A percentile compares a stretch with the other conserved stretches of the same genome.
Conservation (phyloP, 495 filamentous ascomycete species). For the Penicillium bialowiezense region DNA sequence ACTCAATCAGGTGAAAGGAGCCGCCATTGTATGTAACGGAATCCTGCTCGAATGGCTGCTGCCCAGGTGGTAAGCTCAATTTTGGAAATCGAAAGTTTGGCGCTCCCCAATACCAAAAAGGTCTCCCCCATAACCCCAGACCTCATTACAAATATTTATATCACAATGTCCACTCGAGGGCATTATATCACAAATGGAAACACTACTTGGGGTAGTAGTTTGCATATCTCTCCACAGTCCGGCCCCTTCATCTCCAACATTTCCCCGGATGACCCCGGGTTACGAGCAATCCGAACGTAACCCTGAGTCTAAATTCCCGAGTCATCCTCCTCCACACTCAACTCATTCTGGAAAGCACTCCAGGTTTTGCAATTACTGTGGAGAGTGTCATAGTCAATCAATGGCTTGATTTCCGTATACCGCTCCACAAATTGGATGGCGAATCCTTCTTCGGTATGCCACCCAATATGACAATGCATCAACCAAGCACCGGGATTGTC, state of each 20-base stretch:
- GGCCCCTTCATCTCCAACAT: background rate
- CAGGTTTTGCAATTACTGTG: constrained; percentile 11
- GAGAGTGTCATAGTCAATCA: constrained; percentile 10
- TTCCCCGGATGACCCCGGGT: constrained; percentile 1
- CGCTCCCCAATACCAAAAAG: background rate
- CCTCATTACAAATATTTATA: background rate
- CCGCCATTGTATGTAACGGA: background rate
- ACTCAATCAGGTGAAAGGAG: background rate
- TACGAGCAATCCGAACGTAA: background rate
- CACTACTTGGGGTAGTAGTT: background rate
- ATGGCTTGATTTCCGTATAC: constrained; percentile 14
- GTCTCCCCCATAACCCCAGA: background rate
- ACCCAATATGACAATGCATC: constrained; percentile 53
- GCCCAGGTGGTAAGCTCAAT: too few species aligned
- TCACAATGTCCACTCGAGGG: background rate
- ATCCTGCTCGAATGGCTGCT: background rate
- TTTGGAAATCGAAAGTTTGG: background rate
- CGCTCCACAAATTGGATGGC: constrained; percentile 48
- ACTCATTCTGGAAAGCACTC: constrained; percentile 5
- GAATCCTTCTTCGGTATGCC: constrained; percentile 43
- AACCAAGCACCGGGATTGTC: constrained; percentile 53
- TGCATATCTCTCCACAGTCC: background rate
- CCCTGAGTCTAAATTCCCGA: background rate
- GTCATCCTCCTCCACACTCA: constrained; percentile 4
- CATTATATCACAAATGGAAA: background rate